phyloP scores from a whole-genome alignment of 1,139 yeast genomes.

The Pneumocystis sp. region DNA sequence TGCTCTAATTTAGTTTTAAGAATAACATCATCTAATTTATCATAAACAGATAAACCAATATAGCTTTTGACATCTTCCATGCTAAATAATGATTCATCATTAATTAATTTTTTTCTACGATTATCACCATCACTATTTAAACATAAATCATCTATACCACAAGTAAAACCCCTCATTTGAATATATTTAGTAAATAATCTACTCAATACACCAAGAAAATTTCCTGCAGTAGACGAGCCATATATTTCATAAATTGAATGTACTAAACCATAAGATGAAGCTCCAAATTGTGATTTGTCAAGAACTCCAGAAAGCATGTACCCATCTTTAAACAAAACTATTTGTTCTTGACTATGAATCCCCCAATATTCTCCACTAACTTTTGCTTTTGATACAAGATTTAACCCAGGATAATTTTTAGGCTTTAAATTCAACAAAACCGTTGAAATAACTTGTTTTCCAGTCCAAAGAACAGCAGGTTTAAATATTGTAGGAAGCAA shows the following conservation, averaged over 20 bases:
- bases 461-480: constrained; percentile 94
- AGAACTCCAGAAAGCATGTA: constrained; percentile 79
- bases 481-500: constrained; percentile 80
- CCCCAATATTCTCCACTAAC: constrained; percentile 96
- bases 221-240: constrained; percentile 83
- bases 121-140: constrained; percentile 79
- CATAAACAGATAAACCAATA: constrained; percentile 49
- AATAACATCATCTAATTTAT: constrained; percentile 43
- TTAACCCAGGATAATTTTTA: constrained; percentile 69
- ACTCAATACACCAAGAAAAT: constrained; percentile 77
- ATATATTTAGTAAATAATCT: constrained; percentile 87
- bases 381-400: constrained; percentile 69
- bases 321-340: constrained; percentile 75
- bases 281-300: constrained; percentile 97
- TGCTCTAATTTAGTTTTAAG: constrained; percentile 80
- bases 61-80: constrained; percentile 89
- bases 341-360: constrained; percentile 62
- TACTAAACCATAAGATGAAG: constrained; percentile 90
- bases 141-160: constrained; percentile 99
- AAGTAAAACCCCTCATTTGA: constrained; percentile 84
- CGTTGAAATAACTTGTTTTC: constrained; percentile 92
- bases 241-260: constrained; percentile 93
- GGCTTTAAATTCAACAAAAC: constrained; percentile 29
- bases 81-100: constrained; percentile 67
- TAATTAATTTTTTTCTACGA: constrained; percentile 73